Percentiles rank a stretch among this genome's conserved stretches.
Conservation (phyloP, 2,329 filamentous ascomycete genomes). For the Fusarium phyllophilum region DNA sequence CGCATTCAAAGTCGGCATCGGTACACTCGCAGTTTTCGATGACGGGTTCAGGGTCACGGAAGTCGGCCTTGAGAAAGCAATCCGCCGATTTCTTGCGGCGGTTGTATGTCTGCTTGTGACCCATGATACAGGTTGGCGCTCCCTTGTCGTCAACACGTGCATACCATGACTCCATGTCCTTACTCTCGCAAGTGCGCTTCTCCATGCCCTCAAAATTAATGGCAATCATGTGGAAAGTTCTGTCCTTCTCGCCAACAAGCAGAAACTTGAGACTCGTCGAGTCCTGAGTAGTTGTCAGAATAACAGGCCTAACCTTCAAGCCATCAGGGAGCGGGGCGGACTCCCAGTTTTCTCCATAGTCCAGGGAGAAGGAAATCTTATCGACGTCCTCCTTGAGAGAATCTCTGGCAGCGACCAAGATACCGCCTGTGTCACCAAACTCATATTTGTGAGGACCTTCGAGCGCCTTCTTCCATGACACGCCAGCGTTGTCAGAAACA, state of each 20-base stretch:
- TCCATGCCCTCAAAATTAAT: constrained; percentile 87
- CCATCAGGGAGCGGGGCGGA: constrained; percentile 72
- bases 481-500: constrained; percentile 89
- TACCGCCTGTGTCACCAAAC: constrained; percentile 91
- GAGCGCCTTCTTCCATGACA: constrained; percentile 81
- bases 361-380: constrained; percentile 79
- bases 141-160: constrained; percentile 84
- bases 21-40: constrained; percentile 84
- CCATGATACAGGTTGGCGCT: constrained; percentile 91
- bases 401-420: constrained; percentile 85
- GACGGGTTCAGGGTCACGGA: constrained; percentile 78
- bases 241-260: constrained; percentile 71
- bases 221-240: constrained; percentile 72
- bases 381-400: constrained; percentile 69
- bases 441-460: constrained; percentile 93
- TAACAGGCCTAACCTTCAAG: constrained; percentile 74
- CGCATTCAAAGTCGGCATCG: constrained; percentile 91
- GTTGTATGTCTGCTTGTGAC: constrained; percentile 87
- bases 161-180: constrained; percentile 89
- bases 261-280: constrained; percentile 94
- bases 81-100: constrained; percentile 88
- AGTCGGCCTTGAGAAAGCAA: constrained; percentile 88
- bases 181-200: constrained; percentile 78
- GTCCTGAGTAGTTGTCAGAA: constrained; percentile 89
- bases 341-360: constrained; percentile 90